phyloP scores from a whole-genome alignment of 495 filamentous ascomycete genomes.

The Penicillium waksmanii region DNA sequence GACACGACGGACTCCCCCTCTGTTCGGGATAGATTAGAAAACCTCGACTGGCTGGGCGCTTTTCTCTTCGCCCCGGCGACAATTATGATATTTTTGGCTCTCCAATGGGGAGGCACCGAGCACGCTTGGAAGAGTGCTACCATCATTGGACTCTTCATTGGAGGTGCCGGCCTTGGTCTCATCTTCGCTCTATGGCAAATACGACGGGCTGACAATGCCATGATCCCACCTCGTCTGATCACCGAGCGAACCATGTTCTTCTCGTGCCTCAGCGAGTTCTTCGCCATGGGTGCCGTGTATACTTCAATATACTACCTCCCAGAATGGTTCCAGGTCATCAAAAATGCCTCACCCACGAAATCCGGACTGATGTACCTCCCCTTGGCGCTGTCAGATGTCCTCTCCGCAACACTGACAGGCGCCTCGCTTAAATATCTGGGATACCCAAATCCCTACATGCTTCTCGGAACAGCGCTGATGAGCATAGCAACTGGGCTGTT shows the following conservation, averaged over 20 bases:
- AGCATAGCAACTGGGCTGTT: slow-evolving; percentile 12
- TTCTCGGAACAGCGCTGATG: slow-evolving; percentile 14
- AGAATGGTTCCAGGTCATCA: slow-evolving; percentile 44
- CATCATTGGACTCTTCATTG: slow-evolving; percentile 28
- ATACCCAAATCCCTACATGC: slow-evolving; percentile 9
- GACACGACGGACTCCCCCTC: not conserved
- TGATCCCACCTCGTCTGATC: slow-evolving; percentile 39
- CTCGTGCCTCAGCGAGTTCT: slow-evolving; percentile 16
- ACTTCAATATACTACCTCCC: slow-evolving; percentile 39
- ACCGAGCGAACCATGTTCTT: slow-evolving; percentile 19
- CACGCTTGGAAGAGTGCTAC: slow-evolving; percentile 20
- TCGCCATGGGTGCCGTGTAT: slow-evolving; percentile 23
- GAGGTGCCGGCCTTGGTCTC: slow-evolving; percentile 13
- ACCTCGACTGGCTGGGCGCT: slow-evolving; percentile 51
- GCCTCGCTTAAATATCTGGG: slow-evolving; percentile 8
- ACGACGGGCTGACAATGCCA: slow-evolving; percentile 47
- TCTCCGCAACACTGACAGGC: slow-evolving; percentile 7
- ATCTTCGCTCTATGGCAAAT: slow-evolving; percentile 47
- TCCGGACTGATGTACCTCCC: slow-evolving; percentile 31
- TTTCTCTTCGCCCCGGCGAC: slow-evolving; percentile 38
- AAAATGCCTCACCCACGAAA: slow-evolving; percentile 28
- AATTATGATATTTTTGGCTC: slow-evolving; percentile 36
- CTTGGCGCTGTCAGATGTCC: slow-evolving; percentile 13
- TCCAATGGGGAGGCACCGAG: slow-evolving; percentile 27
- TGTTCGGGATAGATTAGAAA: not conserved